A percentile compares a stretch with the other conserved stretches of the same genome.
Conservation (phyloP, 805 yeast species). For the Starmerella potacharoeniae region DNA sequence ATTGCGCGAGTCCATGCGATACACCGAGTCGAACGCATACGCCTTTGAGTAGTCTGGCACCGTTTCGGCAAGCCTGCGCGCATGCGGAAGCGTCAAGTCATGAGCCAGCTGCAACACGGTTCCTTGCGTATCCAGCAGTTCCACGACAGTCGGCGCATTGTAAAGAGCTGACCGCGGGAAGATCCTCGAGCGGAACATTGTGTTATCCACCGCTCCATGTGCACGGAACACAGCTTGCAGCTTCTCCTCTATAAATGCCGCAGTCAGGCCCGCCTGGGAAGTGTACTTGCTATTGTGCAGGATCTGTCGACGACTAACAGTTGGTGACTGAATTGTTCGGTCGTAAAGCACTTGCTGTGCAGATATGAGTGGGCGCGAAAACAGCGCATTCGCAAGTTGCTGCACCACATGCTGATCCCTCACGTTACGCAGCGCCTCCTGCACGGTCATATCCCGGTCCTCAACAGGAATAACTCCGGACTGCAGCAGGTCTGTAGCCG, state of each 20-base stretch:
- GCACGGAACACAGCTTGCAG: constrained; percentile 51
- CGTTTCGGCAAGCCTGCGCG: constrained; percentile 65
- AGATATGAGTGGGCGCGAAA: constrained; percentile 71
- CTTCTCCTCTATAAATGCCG: constrained; percentile 49
- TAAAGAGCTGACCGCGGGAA: constrained; percentile 74
- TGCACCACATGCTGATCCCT: constrained; percentile 90
- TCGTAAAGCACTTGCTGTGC: constrained; percentile 83
- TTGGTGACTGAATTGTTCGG: constrained; percentile 13
- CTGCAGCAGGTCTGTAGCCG: constrained; percentile 60
- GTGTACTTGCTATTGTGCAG: constrained; percentile 2
- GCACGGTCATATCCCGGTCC: constrained; percentile 79
- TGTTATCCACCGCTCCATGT: constrained; percentile 83
- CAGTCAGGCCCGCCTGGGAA: constrained; percentile 28
- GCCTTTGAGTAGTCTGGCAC: constrained; percentile 45
- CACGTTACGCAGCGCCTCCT: constrained; percentile 73
- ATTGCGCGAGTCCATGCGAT: constrained; percentile 33
- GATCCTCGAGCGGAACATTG: constrained; percentile 45
- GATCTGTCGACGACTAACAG: constrained; percentile 13
- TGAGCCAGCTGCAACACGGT: constrained; percentile 80
- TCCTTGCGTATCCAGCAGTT: constrained; percentile 76
- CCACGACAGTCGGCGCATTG: constrained; percentile 56
- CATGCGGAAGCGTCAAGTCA: constrained; percentile 83
- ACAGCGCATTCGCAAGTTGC: constrained; percentile 77
- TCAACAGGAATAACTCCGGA: constrained; percentile 82
- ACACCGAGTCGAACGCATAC: constrained; percentile 70